Conservation (phyloP, 805 yeast genomes). For the Alloascoidea africana region DNA sequence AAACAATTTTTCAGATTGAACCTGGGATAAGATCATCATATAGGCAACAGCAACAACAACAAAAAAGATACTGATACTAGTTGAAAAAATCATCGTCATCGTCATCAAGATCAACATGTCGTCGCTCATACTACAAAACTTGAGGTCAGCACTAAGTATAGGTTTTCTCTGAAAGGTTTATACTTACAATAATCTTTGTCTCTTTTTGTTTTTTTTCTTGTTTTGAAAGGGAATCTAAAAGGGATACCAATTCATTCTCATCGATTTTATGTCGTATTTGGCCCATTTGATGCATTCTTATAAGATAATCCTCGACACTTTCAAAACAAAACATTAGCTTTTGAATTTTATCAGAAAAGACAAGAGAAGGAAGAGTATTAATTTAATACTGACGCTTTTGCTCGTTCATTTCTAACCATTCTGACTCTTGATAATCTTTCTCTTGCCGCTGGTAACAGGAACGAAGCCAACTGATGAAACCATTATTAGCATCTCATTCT, state of each 20-base stretch:
- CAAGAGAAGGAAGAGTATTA: too few relatives aligned
- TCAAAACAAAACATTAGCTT: conserved; percentile 5
- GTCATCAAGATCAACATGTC: too few relatives aligned
- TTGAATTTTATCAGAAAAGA: too few relatives aligned
- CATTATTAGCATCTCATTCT: too few relatives aligned
- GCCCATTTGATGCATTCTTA: conserved; percentile 62
- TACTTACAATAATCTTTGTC: conserved; percentile 43
- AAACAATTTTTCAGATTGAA: too few relatives aligned
- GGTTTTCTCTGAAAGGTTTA: conserved; percentile 24
- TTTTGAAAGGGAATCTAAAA: conserved; percentile 70
- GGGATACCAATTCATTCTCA: conserved; percentile 71
- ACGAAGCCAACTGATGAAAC: conserved; percentile 34
- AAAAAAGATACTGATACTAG: too few relatives aligned
- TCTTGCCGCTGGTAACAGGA: conserved; percentile 70
- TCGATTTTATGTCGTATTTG: conserved; percentile 57
- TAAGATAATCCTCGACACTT: conserved; percentile 64
- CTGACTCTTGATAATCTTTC: conserved; percentile 79
- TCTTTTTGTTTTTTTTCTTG: conserved; percentile 44
- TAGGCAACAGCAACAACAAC: too few relatives aligned
- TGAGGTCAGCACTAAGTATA: too few relatives aligned
- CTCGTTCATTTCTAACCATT: conserved; percentile 85
- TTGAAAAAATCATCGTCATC: too few relatives aligned
- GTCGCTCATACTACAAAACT: too few relatives aligned
- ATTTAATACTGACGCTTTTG: conserved; percentile 30
- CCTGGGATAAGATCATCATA: too few relatives aligned